Base-by-base conservation (phyloP, 208 protist genomes). In the Naegleria gruberi region DNA sequence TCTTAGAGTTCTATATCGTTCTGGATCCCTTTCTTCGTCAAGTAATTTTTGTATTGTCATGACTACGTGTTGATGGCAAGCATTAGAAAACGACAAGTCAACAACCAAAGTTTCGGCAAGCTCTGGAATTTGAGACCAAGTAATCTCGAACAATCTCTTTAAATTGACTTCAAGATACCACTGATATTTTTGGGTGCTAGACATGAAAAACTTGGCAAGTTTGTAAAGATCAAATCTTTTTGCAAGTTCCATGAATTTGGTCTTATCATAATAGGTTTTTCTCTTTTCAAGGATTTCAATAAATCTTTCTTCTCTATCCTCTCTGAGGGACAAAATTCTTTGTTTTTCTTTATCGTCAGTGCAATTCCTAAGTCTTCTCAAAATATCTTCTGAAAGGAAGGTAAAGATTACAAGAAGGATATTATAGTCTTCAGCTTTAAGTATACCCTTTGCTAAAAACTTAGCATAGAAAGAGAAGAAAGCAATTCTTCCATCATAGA, bases 391-490 rank as follows among this genome's bases (percentile, higher is more conserved):
- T 6, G 41, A 7, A 84, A 84, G 34, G n/a, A 19, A 46, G 5
- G 12, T 84, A 34, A 41, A 84, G n/a, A 45, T 45, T 44, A 46
- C 81, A 15, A 84, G 81, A 10, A 84, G n/a, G 2, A 46, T 42
- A n/a, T 84, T 42, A 10, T 84, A 41, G 41, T 84, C 42, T 19
- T 42, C n/a, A 45, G 42, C 42, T 42, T 42, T 84, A 19, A 84
- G 17, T 4, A 84, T 45, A 30, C 81, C 81, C n/a, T 84, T 84
- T 7, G 81, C 81, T 1, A 84, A 43, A 44, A 84, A 84, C 42
- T 84, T 84, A 0, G 81, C 34, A 84, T 84, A 84, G 42, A 84
- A 84, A 44, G 34, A 46, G 10, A 46, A 84, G 42, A 84, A 84
- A 6, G 81, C 81, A 46, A 84, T 84, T 8, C 65, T 30, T 37